Base-by-base conservation (phyloP, 176 grass and related monocot species). In the Puya raimondii region DNA sequence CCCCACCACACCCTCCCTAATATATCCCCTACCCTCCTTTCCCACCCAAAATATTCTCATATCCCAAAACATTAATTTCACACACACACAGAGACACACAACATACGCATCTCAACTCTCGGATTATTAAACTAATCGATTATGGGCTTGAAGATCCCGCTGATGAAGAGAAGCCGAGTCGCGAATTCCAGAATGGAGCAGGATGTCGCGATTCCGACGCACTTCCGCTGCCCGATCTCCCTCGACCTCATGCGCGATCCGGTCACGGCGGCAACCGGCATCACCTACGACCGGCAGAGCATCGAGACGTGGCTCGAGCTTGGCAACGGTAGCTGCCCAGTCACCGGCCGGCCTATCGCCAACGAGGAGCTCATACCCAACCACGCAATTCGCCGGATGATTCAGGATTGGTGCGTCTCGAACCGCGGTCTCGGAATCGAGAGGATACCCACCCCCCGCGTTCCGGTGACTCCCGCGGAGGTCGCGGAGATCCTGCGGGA, bases 141-240 rank as follows among this genome's bases (percentile, higher is more conserved):
- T n/a, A 17, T 59, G 56, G 56, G 23, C 51, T 54, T 80, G 0
- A 83, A 83, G 68, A 85, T 59, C 11, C 72, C 80, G 0, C n/a
- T 69, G 49, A 63, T 71, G 7, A 88, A 80, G 68, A 16, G 81
- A 22, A 15, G 29, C 18, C 50, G 53, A 29, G 8, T 65, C 0
- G 29, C 13, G 2, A 61, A 52, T 0, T 70, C 48, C 1, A 49
- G n/a, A 0, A 20, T 15, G 12, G 87, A 91, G 17, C 13, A n/a
- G n/a, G n/a, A n/a, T n/a, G n/a, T 74, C 47, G 2, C 64, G 0
- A 75, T 91, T 13, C 88, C 91, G 22, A 63, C 78, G 61, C 57
- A 88, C 70, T 96, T 91, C 72, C 80, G 81, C 7, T 96, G 91
- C 83, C 91, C 91, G n/a, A 96, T 96, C 16, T 96, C 91, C 11